A percentile compares a stretch with the other conserved stretches of the same genome.
Conservation (phyloP, 2,329 filamentous ascomycete genomes). For the Fusarium multiceps region DNA sequence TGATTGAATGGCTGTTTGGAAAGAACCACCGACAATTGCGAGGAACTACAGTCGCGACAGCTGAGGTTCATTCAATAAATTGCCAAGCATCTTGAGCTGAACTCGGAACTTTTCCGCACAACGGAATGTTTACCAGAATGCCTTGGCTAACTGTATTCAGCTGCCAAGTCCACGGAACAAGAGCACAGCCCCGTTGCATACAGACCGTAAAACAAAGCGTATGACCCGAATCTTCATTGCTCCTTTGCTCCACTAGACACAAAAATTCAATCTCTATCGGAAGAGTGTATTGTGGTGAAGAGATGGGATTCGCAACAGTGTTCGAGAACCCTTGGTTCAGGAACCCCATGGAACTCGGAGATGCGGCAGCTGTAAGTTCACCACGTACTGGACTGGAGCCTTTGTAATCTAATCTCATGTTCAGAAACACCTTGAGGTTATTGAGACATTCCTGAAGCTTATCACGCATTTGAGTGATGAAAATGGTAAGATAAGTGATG, state of each 20-base stretch:
- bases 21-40: fast-evolving
- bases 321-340: background rate
- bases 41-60: background rate
- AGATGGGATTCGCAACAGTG: background rate
- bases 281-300: fast-evolving
- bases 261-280: fast-evolving
- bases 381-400: fast-evolving
- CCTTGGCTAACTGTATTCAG: background rate
- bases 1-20: fast-evolving
- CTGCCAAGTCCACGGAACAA: background rate
- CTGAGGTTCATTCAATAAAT: fast-evolving
- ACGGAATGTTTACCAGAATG: background rate
- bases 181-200: background rate
- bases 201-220: background rate
- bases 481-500: background rate
- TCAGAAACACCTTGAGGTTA: conserved; percentile 4
- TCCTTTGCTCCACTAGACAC: fast-evolving
- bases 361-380: background rate
- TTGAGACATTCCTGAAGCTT: background rate
- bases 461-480: background rate
- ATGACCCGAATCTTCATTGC: background rate
- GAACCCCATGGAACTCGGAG: background rate
- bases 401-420: background rate
- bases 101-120: background rate
- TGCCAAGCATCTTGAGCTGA: background rate